phyloP scores from a whole-genome alignment of 208 protist genomes.

The Acanthamoeba lenticulata region DNA sequence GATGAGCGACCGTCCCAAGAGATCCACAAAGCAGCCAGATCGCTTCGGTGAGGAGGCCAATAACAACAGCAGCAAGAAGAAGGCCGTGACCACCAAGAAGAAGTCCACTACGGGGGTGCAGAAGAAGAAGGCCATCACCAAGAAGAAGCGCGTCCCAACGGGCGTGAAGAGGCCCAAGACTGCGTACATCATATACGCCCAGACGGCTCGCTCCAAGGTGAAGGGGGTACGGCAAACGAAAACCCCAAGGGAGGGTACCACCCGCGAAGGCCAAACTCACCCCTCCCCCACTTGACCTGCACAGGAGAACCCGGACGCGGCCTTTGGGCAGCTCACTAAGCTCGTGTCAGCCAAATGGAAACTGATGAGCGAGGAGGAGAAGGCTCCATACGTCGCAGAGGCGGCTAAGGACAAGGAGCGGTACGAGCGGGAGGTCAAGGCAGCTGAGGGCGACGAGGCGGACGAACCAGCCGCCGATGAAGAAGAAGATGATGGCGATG shows the following conservation, averaged over 20 bases:
- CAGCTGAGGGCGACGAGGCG: not conserved
- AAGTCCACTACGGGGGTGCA: too few relatives aligned
- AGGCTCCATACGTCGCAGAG: not conserved
- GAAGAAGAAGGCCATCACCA: constrained; percentile 10
- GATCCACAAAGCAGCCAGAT: not conserved
- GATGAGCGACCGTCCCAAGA: constrained; percentile 9
- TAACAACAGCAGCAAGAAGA: not conserved
- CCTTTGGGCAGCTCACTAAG: not conserved
- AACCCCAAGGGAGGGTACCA: too few relatives aligned
- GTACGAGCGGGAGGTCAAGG: constrained; percentile 27
- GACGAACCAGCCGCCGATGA: not conserved
- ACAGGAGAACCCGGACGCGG: not conserved
- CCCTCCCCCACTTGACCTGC: too few relatives aligned
- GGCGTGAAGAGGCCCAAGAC: constrained; percentile 18
- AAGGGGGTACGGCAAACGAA: not conserved
- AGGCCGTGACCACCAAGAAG: too few relatives aligned
- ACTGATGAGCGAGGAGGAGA: not conserved
- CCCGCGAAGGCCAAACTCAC: too few relatives aligned
- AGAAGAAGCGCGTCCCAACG: not conserved
- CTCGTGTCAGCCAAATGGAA: not conserved
- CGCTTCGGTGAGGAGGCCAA: not conserved
- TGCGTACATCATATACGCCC: not conserved
- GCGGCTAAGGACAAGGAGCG: not conserved
- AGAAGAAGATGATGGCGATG: not conserved
- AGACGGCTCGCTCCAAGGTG: not conserved